Conservation (phyloP, 2,329 filamentous ascomycete genomes). For the Cladosporium phlei region DNA sequence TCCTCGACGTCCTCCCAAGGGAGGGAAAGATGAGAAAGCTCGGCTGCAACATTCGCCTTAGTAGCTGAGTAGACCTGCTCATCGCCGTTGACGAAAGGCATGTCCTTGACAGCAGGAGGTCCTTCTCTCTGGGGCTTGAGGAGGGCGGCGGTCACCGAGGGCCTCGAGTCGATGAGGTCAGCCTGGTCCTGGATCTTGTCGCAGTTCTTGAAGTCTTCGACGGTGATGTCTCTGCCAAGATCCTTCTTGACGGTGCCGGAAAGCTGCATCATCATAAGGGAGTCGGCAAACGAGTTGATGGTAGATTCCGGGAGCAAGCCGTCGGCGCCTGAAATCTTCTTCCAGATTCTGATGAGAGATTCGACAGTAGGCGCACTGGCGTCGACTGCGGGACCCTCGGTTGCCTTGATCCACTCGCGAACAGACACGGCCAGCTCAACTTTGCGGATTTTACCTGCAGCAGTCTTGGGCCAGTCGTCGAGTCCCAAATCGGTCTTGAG, state of each 20-base stretch:
- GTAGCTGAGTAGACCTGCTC: conserved; percentile 22
- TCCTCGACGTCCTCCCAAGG: conserved; percentile 33
- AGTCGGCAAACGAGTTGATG: conserved; percentile 30
- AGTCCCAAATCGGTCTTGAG: conserved; percentile 39
- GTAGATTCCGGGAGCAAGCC: conserved; percentile 21
- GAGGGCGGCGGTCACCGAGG: conserved; percentile 17
- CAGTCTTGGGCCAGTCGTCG: conserved; percentile 38
- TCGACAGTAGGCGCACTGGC: conserved; percentile 27
- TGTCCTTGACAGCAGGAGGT: conserved; percentile 27
- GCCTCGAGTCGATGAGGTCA: conserved; percentile 27
- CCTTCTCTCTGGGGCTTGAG: conserved; percentile 23
- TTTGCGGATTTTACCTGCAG: conserved; percentile 45
- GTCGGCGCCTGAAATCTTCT: conserved; percentile 28
- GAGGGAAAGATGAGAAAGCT: conserved; percentile 24
- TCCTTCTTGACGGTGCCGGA: conserved; percentile 31
- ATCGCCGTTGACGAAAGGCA: conserved; percentile 27
- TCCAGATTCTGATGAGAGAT: conserved; percentile 29
- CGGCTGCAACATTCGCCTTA: conserved; percentile 21
- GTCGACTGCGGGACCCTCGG: conserved; percentile 24
- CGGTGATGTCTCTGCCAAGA: conserved; percentile 28
- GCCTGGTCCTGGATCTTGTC: conserved; percentile 30
- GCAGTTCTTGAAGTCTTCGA: conserved; percentile 31
- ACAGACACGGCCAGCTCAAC: conserved; percentile 32
- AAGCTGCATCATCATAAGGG: conserved; percentile 34
- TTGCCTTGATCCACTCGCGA: conserved; percentile 25